Base-by-base conservation (phyloP, 768 basidiomycete species). In the Tephrocybe rancida region DNA sequence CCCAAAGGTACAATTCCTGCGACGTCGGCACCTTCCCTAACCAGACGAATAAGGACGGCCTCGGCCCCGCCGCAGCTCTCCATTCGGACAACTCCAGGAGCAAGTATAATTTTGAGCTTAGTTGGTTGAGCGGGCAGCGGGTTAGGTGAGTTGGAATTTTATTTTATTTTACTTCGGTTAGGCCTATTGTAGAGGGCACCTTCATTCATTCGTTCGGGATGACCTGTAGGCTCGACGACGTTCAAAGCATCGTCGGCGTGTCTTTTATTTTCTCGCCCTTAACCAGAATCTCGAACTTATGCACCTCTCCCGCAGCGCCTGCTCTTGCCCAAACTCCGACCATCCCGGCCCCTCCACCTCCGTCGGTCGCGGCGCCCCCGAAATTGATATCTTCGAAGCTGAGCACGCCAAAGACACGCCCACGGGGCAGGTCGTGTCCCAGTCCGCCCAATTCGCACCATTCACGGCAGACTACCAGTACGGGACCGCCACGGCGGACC, bases 351-450 rank as follows among this genome's bases (percentile, higher is more conserved):
- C 92, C 0, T 42, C 58, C 16, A 54, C 63, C 42, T 61, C 55
- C 14, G 62, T 70, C 29, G 90, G 91, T 10, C 85, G 91, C 44
- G 85, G 86, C 3, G 84, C 88, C 0, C 90, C 90, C 3, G 90
- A 94, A 69, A 91, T 94, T 63, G 91, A 93, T 67, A 76, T 92
- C 53, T 76, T 92, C 54, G 90, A 94, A 69, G 87, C 86, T 0
- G 85, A 90, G 64, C 78, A 76, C 62, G 81, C 86, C 73, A 87
- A 87, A 55, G 63, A 65, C 42, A 49, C 57, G 52, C 51, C 56
- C 11, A 41, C 60, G 1, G 87, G 80, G 19, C 81, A 80, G 52
- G 78, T 81, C 46, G 85, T 85, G 7, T 90, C 88, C n/a, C 89
- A 91, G 69, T 84, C 81, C 2, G 82, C 80, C 19, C 90, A 91